Evolutionary conservation across 2,329 filamentous ascomycete genomes (phyloP).

Genomic region (Pestalotiopsis sp.): DNA sequence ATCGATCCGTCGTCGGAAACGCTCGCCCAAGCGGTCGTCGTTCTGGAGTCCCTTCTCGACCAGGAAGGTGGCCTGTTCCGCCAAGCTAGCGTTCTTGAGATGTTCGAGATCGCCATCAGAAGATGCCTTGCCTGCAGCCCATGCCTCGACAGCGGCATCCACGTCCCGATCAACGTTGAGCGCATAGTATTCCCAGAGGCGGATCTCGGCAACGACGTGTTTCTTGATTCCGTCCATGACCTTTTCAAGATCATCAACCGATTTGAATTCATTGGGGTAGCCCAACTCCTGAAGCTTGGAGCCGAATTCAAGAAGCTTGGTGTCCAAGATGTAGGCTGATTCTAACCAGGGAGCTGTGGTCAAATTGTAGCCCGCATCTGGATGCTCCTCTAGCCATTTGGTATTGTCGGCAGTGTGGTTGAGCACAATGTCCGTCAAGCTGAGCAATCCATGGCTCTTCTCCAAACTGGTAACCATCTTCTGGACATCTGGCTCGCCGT

Average conservation of each 20-base stretch:
- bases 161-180: slow-evolving; percentile 77
- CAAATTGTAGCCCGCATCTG: slow-evolving; percentile 93
- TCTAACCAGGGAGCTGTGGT: slow-evolving; percentile 82
- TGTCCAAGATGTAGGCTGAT: slow-evolving; percentile 64
- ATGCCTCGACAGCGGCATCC: slow-evolving; percentile 70
- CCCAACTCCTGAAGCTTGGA: slow-evolving; percentile 70
- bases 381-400: slow-evolving; percentile 90
- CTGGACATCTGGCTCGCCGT: slow-evolving; percentile 80
- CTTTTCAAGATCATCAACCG: slow-evolving; percentile 70
- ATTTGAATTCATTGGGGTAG: slow-evolving; percentile 74
- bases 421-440: slow-evolving; percentile 93
- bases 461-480: slow-evolving; percentile 81
- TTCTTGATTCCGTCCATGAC: slow-evolving; percentile 86
- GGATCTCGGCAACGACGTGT: slow-evolving; percentile 75
- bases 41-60: slow-evolving; percentile 71
- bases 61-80: slow-evolving; percentile 64
- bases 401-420: slow-evolving; percentile 98
- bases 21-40: slow-evolving; percentile 75
- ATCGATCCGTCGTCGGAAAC: slow-evolving; percentile 74
- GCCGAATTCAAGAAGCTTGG: slow-evolving; percentile 73
- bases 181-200: slow-evolving; percentile 93
- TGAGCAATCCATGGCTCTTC: slow-evolving; percentile 79
- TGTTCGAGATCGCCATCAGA: slow-evolving; percentile 46
- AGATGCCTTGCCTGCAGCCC: slow-evolving; percentile 63
- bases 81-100: slow-evolving; percentile 45